These are phyloP conservation scores for Suhomyces panamericanus DNA, from an alignment of 1,139 yeast genomes.

Conservation along the genomic window DNA sequence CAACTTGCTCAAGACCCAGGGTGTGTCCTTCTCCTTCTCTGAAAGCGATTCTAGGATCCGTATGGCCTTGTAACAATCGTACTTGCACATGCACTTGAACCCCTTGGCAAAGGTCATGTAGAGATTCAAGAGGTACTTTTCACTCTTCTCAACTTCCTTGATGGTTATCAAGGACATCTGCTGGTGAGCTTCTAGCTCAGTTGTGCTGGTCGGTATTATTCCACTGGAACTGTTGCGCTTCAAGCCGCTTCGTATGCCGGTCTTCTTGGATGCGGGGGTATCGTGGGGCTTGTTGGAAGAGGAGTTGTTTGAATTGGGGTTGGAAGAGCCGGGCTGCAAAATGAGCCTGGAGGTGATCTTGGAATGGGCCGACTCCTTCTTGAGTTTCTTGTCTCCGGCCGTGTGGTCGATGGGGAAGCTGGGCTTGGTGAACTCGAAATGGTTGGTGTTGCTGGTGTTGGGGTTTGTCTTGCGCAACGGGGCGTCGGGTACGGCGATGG, in stretches of 20 bases:
- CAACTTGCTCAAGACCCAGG: constrained; percentile 80
- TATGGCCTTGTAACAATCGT: constrained; percentile 81
- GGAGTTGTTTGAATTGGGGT: constrained; percentile 1
- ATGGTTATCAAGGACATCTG: constrained; percentile 16
- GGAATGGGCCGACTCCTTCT: constrained; percentile 39
- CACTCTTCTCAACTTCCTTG: constrained; percentile 44
- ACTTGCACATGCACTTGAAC: constrained; percentile 61
- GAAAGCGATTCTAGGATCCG: constrained; percentile 65
- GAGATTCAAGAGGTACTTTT: constrained; percentile 47
- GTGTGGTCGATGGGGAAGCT: constrained; percentile 24
- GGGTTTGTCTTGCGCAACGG: constrained; percentile 50
- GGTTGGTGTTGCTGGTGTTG: constrained; percentile 19
- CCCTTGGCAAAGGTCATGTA: constrained; percentile 67
- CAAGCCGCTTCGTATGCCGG: constrained; percentile 20
- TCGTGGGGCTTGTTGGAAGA: constrained; percentile 11
- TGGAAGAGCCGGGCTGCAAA: constrained; percentile 40
- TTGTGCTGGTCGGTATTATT: constrained; percentile 11
- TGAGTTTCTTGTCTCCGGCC: constrained; percentile 18
- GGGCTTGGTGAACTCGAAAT: constrained; percentile 40
- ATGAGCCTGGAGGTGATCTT: constrained; percentile 55
- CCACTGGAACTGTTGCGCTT: constrained; percentile 32
- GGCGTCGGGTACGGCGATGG: constrained; percentile 50
- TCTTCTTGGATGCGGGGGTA: constrained; percentile 17
- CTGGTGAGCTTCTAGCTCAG: constrained; percentile 4
- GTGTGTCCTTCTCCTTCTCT: constrained; percentile 65